Percentiles rank a stretch among this genome's conserved stretches.
Conservation (phyloP, 495 filamentous ascomycete species). For the Tuber melanosporum region DNA sequence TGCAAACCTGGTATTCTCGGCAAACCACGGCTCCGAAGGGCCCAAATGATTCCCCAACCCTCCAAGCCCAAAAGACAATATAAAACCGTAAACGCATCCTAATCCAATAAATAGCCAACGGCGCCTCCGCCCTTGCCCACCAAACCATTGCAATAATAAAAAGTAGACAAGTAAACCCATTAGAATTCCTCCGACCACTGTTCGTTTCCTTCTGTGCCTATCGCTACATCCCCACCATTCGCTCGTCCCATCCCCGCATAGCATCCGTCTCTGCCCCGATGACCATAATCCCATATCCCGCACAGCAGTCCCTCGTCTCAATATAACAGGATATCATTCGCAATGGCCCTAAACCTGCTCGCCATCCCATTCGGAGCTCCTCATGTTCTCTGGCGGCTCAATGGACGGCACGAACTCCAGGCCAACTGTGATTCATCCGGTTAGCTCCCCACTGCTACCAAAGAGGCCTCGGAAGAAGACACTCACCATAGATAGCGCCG, state of each 20-base stretch:
- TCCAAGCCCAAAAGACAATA: background rate
- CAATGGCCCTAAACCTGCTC: constrained; percentile 38
- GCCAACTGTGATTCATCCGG: constrained; percentile 44
- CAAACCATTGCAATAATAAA: background rate
- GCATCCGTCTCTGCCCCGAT: background rate
- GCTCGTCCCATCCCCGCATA: background rate
- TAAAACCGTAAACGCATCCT: background rate
- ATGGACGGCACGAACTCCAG: constrained; percentile 94
- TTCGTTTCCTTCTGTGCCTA: background rate
- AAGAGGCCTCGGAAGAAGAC: background rate
- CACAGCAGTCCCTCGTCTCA: background rate
- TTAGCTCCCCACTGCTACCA: background rate
- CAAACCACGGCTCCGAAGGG: background rate
- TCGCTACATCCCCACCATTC: background rate
- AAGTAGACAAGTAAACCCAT: background rate
- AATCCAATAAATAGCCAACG: background rate
- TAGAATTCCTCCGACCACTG: background rate
- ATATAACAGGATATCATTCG: background rate
- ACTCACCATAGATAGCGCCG: constrained; percentile 61
- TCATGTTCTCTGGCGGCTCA: constrained; percentile 97
- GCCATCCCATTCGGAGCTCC: constrained; percentile 51
- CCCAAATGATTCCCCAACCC: background rate
- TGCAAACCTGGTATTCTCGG: background rate
- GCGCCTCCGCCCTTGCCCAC: background rate
- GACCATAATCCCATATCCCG: background rate